Base-by-base conservation (phyloP, 2,329 filamentous ascomycete genomes). In the Colletotrichum gloeosporioides region DNA sequence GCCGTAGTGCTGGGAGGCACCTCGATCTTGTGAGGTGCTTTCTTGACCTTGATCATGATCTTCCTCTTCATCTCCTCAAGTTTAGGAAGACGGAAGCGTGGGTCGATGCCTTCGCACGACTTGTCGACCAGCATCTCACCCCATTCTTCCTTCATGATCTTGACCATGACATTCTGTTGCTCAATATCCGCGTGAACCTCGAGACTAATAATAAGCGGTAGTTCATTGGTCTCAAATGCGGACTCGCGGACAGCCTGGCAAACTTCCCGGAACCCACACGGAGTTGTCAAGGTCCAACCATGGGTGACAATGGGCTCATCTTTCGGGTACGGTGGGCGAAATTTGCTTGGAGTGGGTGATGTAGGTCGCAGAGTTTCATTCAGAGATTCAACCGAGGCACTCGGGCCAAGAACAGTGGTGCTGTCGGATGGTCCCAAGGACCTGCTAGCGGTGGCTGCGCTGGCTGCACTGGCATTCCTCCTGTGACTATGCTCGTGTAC, bases 121-220 rank as follows among this genome's bases (percentile, higher is more conserved):
- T 86, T 80, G 27, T 95, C 93, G 13, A 98, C 88, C 8, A 99
- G 88, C 80, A 94, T 86, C 0, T 91, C 93, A 55, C 90, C 91
- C 96, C 96, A 99, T 78, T 95, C 94, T 79, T 98, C 92, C 78
- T 93, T 93, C 94, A 99, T 98, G 78, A 99, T 98, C 72, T 95
- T 91, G 13, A 98, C 96, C 95, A 99, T 98, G 67, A 94, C 90
- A 78, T 95, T 92, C 84, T 99, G 97, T 84, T 99, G 96, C 69
- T 95, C 92, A 2, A 90, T 87, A 77, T 93, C 92, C 16, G 95
- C 94, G 83, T 99, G 96, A 1, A 99, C 95, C 84, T 99, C 97
- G 8, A 99, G 89, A 83, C 96, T 98, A 78, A 99, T 92, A 75
- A 99, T 98, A 53, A 99, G 88, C 1, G 97, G 97, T 25, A 98